Conservation (phyloP, 2,329 filamentous ascomycete genomes). For the Aspergillus ochraceus region DNA sequence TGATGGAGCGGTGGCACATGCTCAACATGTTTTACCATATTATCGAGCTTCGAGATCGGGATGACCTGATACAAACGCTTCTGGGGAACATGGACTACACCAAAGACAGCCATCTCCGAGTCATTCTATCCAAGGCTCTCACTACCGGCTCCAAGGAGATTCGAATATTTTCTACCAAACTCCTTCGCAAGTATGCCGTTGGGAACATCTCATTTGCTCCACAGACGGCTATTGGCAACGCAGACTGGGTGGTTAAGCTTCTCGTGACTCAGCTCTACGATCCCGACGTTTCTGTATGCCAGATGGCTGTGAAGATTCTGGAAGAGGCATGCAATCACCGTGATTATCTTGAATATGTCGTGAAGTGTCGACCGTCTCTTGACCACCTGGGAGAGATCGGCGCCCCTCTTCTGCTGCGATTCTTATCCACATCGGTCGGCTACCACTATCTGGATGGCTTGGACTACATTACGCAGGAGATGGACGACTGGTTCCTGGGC, state of each 20-base stretch:
- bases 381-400: conserved; percentile 97
- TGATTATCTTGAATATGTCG: conserved; percentile 88
- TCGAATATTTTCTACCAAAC: conserved; percentile 83
- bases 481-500: conserved; percentile 99
- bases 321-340: conserved; percentile 97
- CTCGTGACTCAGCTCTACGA: conserved; percentile 99
- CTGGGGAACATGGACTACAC: conserved; percentile 92
- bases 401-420: conserved; percentile 85
- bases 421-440: conserved; percentile 91
- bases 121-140: conserved; percentile 89
- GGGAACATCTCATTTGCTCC: conserved; percentile 47
- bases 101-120: conserved; percentile 81
- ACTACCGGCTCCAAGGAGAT: conserved; percentile 89
- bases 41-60: conserved; percentile 83
- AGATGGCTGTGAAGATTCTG: conserved; percentile 92
- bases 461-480: conserved; percentile 98
- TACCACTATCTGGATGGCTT: conserved; percentile 96
- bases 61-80: conserved; percentile 85
- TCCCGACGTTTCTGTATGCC: conserved; percentile 93
- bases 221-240: conserved; percentile 57
- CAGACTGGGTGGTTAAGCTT: conserved; percentile 93
- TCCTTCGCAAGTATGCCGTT: conserved; percentile 82
- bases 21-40: conserved; percentile 99
- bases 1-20: conserved; percentile 95
- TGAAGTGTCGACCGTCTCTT: conserved; percentile 89